Evolutionary conservation across 495 filamentous ascomycete species (phyloP), one percentile per base, ranked within the genome.

Genomic region (Penicillium longicatenatum): DNA sequence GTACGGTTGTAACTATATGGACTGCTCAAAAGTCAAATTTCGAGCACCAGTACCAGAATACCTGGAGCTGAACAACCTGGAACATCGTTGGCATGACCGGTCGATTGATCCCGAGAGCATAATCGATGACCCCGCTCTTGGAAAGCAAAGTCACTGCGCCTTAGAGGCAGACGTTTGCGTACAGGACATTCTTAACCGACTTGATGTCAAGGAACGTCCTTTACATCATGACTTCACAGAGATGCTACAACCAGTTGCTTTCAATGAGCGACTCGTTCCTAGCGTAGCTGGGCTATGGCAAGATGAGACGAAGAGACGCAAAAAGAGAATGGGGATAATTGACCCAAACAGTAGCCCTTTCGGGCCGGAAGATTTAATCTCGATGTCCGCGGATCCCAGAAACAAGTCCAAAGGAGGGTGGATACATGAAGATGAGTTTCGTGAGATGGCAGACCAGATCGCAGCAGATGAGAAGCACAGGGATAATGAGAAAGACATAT

Each of bases 231-330:
- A 95, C 65, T 97, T 98, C 56, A 72, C 84, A 20, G 95, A 98
- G 71, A 78, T 82, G 12, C 74, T 86, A n/a, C 78, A 82, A 37
- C 86, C 89, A 14, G 66, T 85, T 50, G 71, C 81, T 0, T 69
- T 82, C 1, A 86, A 91, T 59, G 77, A 92, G 66, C 94, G 92
- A 64, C 74, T 91, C 5, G 93, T 97, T 41, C 91, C 89, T 66
- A 98, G 95, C 60, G 91, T 98, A 87, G 93, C 90, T 54, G 91
- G 90, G 5, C 70, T 98, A 17, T 98, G 94, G 94, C 86, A 85
- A 70, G 92, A 97, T 66, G 94, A 98, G 70, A 91, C 87, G 1
- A 83, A 82, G 42, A 84, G 94, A 47, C 84, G 93, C 33, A 92
- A 89, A 65, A 80, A 79, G 58, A 79, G 77, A 39, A 84, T 92